These are phyloP conservation scores for Aspergillus asperescens DNA, from an alignment of 495 filamentous ascomycete species.

Conservation along the genomic window DNA sequence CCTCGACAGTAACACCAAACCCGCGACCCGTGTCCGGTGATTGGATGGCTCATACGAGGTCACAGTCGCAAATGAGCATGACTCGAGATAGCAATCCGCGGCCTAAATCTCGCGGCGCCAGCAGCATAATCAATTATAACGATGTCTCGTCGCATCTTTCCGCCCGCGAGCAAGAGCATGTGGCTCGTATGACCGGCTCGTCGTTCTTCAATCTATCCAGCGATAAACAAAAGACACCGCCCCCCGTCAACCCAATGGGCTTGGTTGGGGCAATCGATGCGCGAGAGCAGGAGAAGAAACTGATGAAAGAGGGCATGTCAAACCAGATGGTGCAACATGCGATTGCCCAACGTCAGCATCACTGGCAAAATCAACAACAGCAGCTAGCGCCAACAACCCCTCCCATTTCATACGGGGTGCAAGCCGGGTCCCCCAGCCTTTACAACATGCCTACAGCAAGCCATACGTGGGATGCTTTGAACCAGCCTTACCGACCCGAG, in stretches of 20 bases:
- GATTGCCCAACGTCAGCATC: slow-evolving; percentile 68
- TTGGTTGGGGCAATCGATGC: slow-evolving; percentile 72
- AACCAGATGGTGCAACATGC: slow-evolving; percentile 72
- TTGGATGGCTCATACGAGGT: slow-evolving; percentile 48
- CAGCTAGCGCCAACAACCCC: slow-evolving; percentile 11
- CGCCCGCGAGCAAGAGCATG: slow-evolving; percentile 89
- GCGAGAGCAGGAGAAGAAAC: slow-evolving; percentile 66
- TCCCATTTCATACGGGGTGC: slow-evolving; percentile 9
- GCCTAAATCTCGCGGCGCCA: slow-evolving; percentile 48
- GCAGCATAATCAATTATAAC: slow-evolving; percentile 37
- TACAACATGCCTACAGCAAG: slow-evolving; percentile 42
- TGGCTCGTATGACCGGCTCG: slow-evolving; percentile 79
- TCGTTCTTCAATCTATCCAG: slow-evolving; percentile 69
- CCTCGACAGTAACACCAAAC: slow-evolving; percentile 45
- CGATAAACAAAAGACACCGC: slow-evolving; percentile 41
- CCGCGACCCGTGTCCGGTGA: slow-evolving; percentile 50
- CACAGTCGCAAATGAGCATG: slow-evolving; percentile 29
- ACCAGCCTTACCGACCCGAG: slow-evolving; percentile 31
- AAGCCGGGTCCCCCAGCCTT: slow-evolving; percentile 18
- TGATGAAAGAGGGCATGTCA: slow-evolving; percentile 65
- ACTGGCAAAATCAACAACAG: slow-evolving; percentile 37
- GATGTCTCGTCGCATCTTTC: slow-evolving; percentile 67
- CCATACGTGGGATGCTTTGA: slow-evolving; percentile 40
- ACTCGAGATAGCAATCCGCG: slow-evolving; percentile 40
- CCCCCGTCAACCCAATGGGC: slow-evolving; percentile 49